These are phyloP conservation scores for Fusarium duplospermum DNA, from an alignment of 2,329 filamentous ascomycete species.

Conservation along the genomic window DNA sequence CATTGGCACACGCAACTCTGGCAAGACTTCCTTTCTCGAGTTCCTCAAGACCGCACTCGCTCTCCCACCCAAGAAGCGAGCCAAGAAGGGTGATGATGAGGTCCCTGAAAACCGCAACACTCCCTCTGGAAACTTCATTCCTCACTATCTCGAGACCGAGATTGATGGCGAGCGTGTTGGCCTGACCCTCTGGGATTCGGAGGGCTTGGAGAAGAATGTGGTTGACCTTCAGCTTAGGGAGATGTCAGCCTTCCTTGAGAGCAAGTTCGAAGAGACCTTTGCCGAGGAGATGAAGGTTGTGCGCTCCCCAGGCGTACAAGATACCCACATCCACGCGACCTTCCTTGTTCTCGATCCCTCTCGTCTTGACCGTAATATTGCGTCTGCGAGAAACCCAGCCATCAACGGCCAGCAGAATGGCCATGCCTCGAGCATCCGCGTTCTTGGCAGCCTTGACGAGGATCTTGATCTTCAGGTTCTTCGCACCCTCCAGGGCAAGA, in stretches of 20 bases:
- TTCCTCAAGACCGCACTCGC: conserved; percentile 91
- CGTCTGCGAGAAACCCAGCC: conserved; percentile 68
- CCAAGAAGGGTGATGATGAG: conserved; percentile 67
- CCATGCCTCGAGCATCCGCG: conserved; percentile 53
- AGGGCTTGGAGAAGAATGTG: conserved; percentile 92
- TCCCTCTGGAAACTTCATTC: conserved; percentile 79
- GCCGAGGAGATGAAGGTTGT: conserved; percentile 97
- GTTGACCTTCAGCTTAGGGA: conserved; percentile 94
- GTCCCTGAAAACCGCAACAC: conserved; percentile 64
- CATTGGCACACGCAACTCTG: conserved; percentile 85
- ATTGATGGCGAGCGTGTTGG: conserved; percentile 93
- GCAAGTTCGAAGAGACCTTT: conserved; percentile 98
- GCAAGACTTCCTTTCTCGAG: conserved; percentile 97
- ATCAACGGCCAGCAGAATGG: conserved; percentile 64
- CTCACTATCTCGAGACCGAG: conserved; percentile 93
- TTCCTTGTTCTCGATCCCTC: conserved; percentile 92
- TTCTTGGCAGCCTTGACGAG: conserved; percentile 81
- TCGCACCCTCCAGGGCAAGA: conserved; percentile 89
- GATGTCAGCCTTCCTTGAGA: conserved; percentile 92
- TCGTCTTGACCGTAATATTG: conserved; percentile 85
- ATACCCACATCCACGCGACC: conserved; percentile 97
- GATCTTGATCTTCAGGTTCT: conserved; percentile 92
- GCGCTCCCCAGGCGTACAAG: conserved; percentile 89
- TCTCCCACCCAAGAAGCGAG: conserved; percentile 82
- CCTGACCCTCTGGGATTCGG: conserved; percentile 95